These are phyloP conservation scores for Ophiosphaerella korrae DNA, from an alignment of 2,329 filamentous ascomycete species.

Conservation along the genomic window DNA sequence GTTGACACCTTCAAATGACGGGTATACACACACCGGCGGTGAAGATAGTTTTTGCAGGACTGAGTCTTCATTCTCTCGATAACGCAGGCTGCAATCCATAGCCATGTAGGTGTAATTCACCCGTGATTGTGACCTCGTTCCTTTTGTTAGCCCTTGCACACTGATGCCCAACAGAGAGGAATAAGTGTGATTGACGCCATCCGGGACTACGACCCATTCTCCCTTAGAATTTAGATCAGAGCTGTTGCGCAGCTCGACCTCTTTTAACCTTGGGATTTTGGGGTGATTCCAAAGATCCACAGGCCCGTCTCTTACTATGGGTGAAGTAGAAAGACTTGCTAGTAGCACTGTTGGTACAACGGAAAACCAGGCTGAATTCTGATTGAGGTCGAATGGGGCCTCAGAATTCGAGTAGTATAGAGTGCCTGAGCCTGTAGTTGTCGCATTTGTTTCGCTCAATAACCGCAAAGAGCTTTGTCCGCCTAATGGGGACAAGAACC, in stretches of 20 bases:
- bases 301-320: not conserved
- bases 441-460: constrained; percentile 1
- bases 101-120: constrained; percentile 1
- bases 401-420: constrained; percentile 4
- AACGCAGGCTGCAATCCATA: not conserved
- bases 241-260: not conserved
- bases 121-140: not conserved
- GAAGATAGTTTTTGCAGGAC: not conserved
- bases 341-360: constrained; percentile 1
- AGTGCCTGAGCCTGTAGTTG: not conserved
- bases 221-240: not conserved
- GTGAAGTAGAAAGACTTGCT: constrained; percentile 7
- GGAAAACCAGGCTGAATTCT: not conserved
- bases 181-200: not conserved
- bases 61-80: not conserved
- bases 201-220: not conserved
- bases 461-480: constrained; percentile 10
- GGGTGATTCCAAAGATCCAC: constrained; percentile 11
- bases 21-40: not conserved
- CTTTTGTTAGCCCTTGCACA: not conserved
- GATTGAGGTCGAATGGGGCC: not conserved
- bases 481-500: constrained; percentile 6
- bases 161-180: constrained; percentile 7
- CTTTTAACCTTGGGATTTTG: constrained; percentile 6
- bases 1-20: not conserved